phyloP scores from a whole-genome alignment of 495 filamentous ascomycete species.

The Talaromyces stipitatus region DNA sequence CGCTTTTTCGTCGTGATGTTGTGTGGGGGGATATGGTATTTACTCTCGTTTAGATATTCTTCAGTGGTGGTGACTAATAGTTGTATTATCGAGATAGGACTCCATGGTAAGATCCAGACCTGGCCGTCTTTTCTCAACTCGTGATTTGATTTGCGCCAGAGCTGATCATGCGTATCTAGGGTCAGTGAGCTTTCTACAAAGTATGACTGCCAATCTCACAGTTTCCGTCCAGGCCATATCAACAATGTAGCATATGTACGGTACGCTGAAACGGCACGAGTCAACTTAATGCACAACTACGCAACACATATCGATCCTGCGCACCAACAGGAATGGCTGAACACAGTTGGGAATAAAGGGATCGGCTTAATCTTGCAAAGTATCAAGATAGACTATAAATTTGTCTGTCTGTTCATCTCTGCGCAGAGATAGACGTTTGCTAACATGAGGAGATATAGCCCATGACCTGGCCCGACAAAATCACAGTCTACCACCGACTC shows the following conservation, averaged over 20 bases:
- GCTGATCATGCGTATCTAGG: background rate
- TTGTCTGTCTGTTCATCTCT: slow-evolving; percentile 49
- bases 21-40: slow-evolving; percentile 87
- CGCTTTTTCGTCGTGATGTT: slow-evolving; percentile 64
- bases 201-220: no score
- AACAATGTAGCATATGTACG: slow-evolving; percentile 82
- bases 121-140: background rate
- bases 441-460: slow-evolving; percentile 46
- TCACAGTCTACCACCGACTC: slow-evolving; percentile 86
- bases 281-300: slow-evolving; percentile 77
- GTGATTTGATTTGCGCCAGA: background rate
- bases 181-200: background rate
- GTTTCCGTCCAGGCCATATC: slow-evolving; percentile 56
- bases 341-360: slow-evolving; percentile 57
- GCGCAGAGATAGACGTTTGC: no score
- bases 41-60: background rate
- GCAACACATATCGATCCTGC: slow-evolving; percentile 59
- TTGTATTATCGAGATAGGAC: slow-evolving; percentile 35
- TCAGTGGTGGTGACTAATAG: slow-evolving; percentile 4
- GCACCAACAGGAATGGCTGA: slow-evolving; percentile 59
- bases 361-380: slow-evolving; percentile 73
- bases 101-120: slow-evolving; percentile 42
- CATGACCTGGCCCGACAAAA: slow-evolving; percentile 78
- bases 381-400: slow-evolving; percentile 85
- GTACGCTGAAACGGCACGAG: slow-evolving; percentile 77